Evolutionary conservation across 2,329 filamentous ascomycete species (phyloP).

Genomic region (Ophiosphaerella herpotricha): DNA sequence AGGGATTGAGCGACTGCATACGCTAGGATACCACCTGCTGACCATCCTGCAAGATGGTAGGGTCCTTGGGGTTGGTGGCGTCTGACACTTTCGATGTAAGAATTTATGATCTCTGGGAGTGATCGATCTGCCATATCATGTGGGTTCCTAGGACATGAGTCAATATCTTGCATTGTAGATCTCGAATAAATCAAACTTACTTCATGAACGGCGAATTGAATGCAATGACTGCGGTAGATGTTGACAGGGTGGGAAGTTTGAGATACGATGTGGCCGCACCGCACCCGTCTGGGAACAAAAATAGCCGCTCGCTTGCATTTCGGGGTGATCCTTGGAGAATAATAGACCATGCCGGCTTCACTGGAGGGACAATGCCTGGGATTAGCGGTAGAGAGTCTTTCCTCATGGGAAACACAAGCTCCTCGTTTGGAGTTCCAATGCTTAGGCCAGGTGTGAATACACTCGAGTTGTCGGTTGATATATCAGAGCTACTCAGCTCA

Average conservation of each 20-base stretch:
- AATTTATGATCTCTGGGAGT: slow-evolving; percentile 37
- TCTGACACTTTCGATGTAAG: slow-evolving; percentile 52
- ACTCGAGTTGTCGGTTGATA: slow-evolving; percentile 43
- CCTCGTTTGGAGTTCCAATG: slow-evolving; percentile 9
- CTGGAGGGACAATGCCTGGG: neutral
- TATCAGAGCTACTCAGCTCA: slow-evolving; percentile 43
- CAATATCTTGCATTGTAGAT: neutral
- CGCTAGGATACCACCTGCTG: slow-evolving; percentile 44
- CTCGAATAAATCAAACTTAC: slow-evolving; percentile 11
- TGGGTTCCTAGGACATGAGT: slow-evolving; percentile 28
- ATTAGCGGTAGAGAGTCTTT: slow-evolving; percentile 5
- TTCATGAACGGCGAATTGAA: slow-evolving; percentile 51
- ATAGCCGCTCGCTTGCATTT: slow-evolving; percentile 35
- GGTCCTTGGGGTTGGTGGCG: slow-evolving; percentile 46
- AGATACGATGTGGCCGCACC: slow-evolving; percentile 54
- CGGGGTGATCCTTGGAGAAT: slow-evolving; percentile 54
- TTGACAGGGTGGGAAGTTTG: slow-evolving; percentile 28
- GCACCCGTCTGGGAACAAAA: slow-evolving; percentile 55
- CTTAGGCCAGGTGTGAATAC: slow-evolving; percentile 36
- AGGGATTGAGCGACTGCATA: slow-evolving; percentile 36
- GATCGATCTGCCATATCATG: slow-evolving; percentile 31
- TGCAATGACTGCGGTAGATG: slow-evolving; percentile 56
- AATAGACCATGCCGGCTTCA: slow-evolving; percentile 29
- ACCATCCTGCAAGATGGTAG: slow-evolving; percentile 47
- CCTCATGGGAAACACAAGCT: slow-evolving; percentile 4